These are phyloP conservation scores for Aureobasidium subglaciale DNA, from an alignment of 2,329 filamentous ascomycete species.

Conservation along the genomic window DNA sequence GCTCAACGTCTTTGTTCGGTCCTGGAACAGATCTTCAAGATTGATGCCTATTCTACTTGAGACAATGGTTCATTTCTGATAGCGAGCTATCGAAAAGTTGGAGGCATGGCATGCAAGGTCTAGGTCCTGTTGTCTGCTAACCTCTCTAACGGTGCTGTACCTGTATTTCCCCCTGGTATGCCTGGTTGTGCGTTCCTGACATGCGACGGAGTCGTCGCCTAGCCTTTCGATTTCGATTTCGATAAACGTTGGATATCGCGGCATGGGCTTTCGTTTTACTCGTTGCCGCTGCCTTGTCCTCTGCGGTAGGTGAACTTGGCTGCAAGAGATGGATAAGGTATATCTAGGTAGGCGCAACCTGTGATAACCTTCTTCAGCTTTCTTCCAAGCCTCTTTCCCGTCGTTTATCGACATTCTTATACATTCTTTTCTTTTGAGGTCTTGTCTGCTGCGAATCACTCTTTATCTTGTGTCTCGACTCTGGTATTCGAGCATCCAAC, in stretches of 20 bases:
- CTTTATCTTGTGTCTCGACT: neutral
- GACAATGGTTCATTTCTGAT: neutral
- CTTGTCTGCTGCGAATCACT: neutral
- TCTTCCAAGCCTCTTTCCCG: neutral
- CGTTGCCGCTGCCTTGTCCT: neutral
- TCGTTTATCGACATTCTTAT: neutral
- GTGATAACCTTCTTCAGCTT: neutral
- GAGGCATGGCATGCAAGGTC: neutral
- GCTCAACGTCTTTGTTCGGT: neutral
- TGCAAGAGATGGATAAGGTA: neutral
- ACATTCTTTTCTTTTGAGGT: neutral
- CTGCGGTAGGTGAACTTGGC: neutral
- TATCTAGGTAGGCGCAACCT: neutral
- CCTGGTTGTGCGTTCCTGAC: no score
- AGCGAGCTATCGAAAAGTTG: neutral
- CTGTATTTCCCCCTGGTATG: neutral
- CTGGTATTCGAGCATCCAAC: neutral
- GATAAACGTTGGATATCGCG: neutral
- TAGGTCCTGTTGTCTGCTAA: neutral
- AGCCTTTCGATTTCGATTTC: neutral
- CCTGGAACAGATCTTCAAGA: constrained; percentile 2
- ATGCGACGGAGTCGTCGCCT: no score
- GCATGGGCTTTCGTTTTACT: neutral
- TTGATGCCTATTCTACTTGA: neutral
- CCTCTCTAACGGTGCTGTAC: neutral